Evolutionary conservation across 495 filamentous ascomycete genomes (phyloP).

Genomic region (Hypoxylon trugodes): DNA sequence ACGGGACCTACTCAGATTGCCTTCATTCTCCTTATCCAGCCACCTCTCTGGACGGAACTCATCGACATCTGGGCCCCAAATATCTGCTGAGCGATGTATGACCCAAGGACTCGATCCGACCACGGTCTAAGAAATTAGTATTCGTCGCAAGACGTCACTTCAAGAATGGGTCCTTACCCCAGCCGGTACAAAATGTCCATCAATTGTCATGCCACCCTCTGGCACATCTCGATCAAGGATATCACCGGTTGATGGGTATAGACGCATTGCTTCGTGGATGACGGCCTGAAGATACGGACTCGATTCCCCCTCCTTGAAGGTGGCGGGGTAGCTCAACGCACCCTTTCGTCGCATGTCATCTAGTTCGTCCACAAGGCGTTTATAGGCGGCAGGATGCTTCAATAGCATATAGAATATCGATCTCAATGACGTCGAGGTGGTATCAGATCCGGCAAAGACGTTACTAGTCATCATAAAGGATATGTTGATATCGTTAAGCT

Average conservation of each 20-base stretch:
- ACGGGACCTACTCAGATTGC: constrained; percentile 34
- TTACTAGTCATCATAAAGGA: constrained; percentile 38
- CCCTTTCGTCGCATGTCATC: constrained; percentile 18
- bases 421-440: constrained; percentile 52
- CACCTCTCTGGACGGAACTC: constrained; percentile 60
- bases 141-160: too few species aligned
- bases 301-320: constrained; percentile 32
- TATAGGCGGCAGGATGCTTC: constrained; percentile 39
- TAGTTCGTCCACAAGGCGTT: constrained; percentile 38
- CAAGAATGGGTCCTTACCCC: too few species aligned
- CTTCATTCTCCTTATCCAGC: constrained; percentile 41
- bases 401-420: constrained; percentile 49
- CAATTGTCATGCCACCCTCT: constrained; percentile 57
- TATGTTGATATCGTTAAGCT: background rate
- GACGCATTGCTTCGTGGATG: constrained; percentile 66
- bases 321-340: constrained; percentile 23
- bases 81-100: constrained; percentile 48
- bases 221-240: constrained; percentile 67
- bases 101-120: constrained; percentile 49
- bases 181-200: constrained; percentile 60
- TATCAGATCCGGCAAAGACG: constrained; percentile 56
- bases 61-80: constrained; percentile 62
- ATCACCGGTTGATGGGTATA: constrained; percentile 64
- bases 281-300: constrained; percentile 67
- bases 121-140: too few species aligned